A percentile compares a stretch with the other conserved stretches of the same genome.
Evolutionary conservation across 176 grass and related monocot species (phyloP).

Genomic region (Oryza glumipatula): DNA sequence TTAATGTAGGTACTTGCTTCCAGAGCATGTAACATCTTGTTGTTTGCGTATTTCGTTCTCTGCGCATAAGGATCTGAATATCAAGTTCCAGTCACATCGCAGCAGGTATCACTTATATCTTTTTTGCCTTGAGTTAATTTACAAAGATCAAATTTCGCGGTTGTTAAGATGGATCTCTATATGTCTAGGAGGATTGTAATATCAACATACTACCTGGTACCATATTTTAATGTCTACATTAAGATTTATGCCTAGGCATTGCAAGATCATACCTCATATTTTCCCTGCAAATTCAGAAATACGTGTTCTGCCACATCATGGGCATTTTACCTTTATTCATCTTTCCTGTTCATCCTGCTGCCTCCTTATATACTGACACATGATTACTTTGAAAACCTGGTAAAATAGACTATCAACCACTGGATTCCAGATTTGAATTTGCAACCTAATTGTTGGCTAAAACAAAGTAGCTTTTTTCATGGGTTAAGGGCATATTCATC

Average conservation of each 20-base stretch:
- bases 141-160: not conserved
- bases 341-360: too few relatives aligned
- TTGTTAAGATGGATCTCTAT: not conserved
- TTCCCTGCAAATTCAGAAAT: not conserved
- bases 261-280: not conserved
- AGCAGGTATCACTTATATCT: conserved; percentile 65
- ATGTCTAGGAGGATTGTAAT: not conserved
- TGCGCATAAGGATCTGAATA: conserved; percentile 92
- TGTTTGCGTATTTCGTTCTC: conserved; percentile 87
- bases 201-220: not conserved
- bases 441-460: not conserved
- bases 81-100: conserved; percentile 96
- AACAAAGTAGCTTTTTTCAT: not conserved
- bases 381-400: too few relatives aligned
- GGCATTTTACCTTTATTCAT: not conserved
- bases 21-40: conserved; percentile 79
- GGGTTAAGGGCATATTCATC: not conserved
- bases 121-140: conserved; percentile 7
- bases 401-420: not conserved
- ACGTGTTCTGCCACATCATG: not conserved
- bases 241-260: not conserved
- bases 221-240: not conserved
- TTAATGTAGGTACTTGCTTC: conserved; percentile 79
- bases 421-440: not conserved
- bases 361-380: not conserved